Conservation (phyloP, 2,329 filamentous ascomycete species). For the Coniochaeta sp. region DNA sequence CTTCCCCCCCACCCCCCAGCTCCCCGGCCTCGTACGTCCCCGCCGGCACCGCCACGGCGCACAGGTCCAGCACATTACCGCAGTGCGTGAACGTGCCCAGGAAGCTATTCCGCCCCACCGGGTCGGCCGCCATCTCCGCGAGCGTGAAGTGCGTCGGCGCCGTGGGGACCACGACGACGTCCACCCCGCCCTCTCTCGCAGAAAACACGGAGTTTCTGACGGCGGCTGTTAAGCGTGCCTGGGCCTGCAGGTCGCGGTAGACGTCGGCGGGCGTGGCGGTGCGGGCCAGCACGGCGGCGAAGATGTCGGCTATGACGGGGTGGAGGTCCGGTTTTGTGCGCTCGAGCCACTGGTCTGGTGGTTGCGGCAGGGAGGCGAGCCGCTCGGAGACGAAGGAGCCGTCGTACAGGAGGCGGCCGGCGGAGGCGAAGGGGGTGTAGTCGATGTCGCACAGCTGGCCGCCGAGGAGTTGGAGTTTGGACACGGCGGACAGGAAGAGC, state of each 20-base stretch:
- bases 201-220: not conserved
- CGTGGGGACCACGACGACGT: not conserved
- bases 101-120: not conserved
- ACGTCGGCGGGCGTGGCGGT: not conserved
- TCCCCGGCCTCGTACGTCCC: not conserved
- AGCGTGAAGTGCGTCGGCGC: not conserved
- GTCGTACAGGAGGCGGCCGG: not conserved
- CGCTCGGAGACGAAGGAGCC: not conserved
- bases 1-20: not conserved
- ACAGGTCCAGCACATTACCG: not conserved
- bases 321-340: not conserved
- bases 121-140: not conserved
- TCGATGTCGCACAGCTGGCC: not conserved
- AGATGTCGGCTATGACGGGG: not conserved
- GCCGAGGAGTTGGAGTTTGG: not conserved
- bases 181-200: not conserved
- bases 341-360: not conserved
- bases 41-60: not conserved
- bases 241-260: not conserved
- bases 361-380: not conserved
- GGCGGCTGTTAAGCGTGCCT: not conserved
- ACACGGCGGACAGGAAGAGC: not conserved
- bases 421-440: not conserved
- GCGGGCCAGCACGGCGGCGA: not conserved
- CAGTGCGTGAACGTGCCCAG: not conserved